These are phyloP conservation scores for Nigrograna mackinnonii DNA, from an alignment of 2,329 filamentous ascomycete genomes.

Conservation along the genomic window DNA sequence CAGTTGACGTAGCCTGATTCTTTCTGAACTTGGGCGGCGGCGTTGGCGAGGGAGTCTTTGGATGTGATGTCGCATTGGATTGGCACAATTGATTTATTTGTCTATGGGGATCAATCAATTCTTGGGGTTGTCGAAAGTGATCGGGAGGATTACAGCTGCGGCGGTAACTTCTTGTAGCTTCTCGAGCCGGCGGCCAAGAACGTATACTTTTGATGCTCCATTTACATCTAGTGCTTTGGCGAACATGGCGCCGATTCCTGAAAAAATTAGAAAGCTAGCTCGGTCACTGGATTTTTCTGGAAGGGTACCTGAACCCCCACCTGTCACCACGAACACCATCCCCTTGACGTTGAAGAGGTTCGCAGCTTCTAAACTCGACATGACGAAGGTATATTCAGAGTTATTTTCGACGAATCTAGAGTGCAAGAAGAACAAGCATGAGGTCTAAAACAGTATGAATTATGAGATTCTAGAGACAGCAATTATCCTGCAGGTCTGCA, in stretches of 20 bases:
- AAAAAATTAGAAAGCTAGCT: background rate
- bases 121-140: no score
- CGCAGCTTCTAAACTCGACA: constrained; percentile 13
- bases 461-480: no score
- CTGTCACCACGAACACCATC: constrained; percentile 22
- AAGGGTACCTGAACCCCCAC: constrained; percentile 17
- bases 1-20: constrained; percentile 14
- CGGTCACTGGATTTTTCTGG: background rate
- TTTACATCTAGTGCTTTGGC: constrained; percentile 21
- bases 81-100: constrained; percentile 9
- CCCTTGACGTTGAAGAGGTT: constrained; percentile 19
- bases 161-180: constrained; percentile 14
- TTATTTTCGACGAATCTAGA: no score
- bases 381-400: constrained; percentile 3
- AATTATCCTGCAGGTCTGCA: no score
- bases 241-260: constrained; percentile 27
- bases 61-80: constrained; percentile 17
- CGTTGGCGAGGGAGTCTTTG: constrained; percentile 12
- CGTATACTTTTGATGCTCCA: constrained; percentile 23
- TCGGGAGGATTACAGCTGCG: constrained; percentile 6
- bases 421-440: no score
- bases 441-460: background rate
- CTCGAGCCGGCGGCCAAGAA: constrained; percentile 23
- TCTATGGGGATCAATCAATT: no score
- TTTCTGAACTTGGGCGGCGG: constrained; percentile 9